Evolutionary conservation across 768 basidiomycete genomes (phyloP), one percentile per base, ranked within the genome.

Genomic region (Chalciporus sphaerocephalus): DNA sequence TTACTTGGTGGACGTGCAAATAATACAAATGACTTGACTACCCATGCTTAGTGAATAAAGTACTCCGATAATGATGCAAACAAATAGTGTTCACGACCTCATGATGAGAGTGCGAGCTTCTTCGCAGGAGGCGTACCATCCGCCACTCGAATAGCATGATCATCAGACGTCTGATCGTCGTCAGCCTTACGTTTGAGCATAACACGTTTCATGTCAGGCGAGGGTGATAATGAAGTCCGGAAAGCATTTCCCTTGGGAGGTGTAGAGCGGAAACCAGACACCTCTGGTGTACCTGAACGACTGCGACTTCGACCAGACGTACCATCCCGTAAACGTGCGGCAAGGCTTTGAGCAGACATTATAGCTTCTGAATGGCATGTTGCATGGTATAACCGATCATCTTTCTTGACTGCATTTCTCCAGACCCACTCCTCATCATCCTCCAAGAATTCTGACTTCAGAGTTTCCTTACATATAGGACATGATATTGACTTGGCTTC

Each of bases 351-450:
- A 41, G 79, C 78, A 40, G 80, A 85, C 20, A 67, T 71, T 30
- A 76, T 63, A 28, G 85, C 85, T 62, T 95, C 92, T 20, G 88
- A 87, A 69, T 90, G 87, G 67, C 93, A 96, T 15, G 92, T 95
- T 38, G 93, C 93, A 70, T 96, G 93, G 64, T 84, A 95, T 58
- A 94, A 92, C 72, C 79, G 79, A 46, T 87, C 87, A 53, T 95
- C 90, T 50, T 85, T 83, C 65, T 75, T 80, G 16, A 91, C 74
- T 0, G 94, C 92, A 60, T 99, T 95, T 61, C 78, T 81, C 92
- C 92, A 99, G 11, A 96, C 87, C 94, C 94, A 98, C 50, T 96
- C 95, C 70, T 97, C 95, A 50, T 94, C 92, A 38, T 96, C 94
- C 62, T 97, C 92, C 46, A 84, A 67, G 63, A 89, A 98, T 71